Evolutionary conservation across 768 basidiomycete species (phyloP).

Genomic region (Tephrocybe sp.): DNA sequence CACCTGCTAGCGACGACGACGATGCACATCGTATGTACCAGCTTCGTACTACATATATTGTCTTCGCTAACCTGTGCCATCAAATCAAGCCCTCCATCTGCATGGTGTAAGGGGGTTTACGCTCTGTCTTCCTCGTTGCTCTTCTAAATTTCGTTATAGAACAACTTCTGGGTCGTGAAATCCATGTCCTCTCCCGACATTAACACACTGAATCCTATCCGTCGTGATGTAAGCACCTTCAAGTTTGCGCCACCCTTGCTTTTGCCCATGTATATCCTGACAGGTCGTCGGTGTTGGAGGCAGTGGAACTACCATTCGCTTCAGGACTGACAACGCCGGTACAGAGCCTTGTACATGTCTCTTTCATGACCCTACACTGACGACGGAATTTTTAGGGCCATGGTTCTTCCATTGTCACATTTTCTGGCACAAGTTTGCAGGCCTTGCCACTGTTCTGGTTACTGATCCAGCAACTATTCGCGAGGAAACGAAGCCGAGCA

Average conservation of each 20-base stretch:
- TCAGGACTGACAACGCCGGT: conserved; percentile 26
- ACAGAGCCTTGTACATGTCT: background rate
- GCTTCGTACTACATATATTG: background rate
- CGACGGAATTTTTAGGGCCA: conserved; percentile 15
- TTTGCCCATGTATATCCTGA: too few relatives aligned
- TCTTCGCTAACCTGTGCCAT: background rate
- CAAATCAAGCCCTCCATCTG: conserved; percentile 27
- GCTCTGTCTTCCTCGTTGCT: background rate
- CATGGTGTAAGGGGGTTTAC: conserved; percentile 24
- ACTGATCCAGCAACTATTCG: conserved; percentile 24
- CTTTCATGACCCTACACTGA: background rate
- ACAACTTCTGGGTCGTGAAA: conserved; percentile 41
- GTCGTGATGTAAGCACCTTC: conserved; percentile 23
- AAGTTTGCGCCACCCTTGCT: too few relatives aligned
- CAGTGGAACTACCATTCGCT: conserved; percentile 24
- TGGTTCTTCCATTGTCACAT: conserved; percentile 30
- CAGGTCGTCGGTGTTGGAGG: conserved; percentile 23
- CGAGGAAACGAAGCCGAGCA: conserved; percentile 15
- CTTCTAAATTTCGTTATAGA: conserved; percentile 20
- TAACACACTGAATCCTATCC: conserved; percentile 48
- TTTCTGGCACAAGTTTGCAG: conserved; percentile 42
- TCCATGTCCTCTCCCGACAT: conserved; percentile 27
- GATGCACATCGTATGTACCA: conserved; percentile 26
- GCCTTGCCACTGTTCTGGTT: conserved; percentile 41
- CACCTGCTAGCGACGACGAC: conserved; percentile 21